These are phyloP conservation scores for Orobanche coerulescens DNA, from an alignment of 257 asterid genomes.

Conservation along the genomic window DNA sequence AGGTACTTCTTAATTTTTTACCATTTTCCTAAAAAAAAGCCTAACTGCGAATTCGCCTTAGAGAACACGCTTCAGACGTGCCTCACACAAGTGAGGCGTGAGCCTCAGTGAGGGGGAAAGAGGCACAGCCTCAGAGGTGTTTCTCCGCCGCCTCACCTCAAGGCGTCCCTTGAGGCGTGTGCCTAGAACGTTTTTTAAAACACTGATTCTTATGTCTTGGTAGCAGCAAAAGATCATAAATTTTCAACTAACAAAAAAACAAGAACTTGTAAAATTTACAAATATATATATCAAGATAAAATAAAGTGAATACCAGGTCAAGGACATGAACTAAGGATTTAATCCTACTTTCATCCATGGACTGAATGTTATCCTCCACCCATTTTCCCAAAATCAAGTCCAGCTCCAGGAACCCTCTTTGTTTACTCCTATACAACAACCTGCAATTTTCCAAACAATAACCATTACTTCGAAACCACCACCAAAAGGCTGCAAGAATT, in stretches of 20 bases:
- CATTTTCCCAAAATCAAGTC: slow-evolving; percentile 82
- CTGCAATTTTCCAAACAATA: slow-evolving; percentile 29
- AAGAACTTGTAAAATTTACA: background rate
- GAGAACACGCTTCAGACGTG: no score
- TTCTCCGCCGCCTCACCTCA: no score
- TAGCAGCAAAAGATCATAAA: background rate
- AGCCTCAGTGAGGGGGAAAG: no score
- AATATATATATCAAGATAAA: no score
- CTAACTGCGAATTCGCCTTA: no score
- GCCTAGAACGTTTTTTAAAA: no score
- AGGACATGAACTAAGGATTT: slow-evolving; percentile 66
- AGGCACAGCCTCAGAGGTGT: no score
- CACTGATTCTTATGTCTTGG: background rate
- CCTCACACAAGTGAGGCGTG: no score
- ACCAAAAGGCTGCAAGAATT: background rate
- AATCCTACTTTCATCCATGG: slow-evolving; percentile 67
- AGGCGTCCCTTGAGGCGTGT: no score
- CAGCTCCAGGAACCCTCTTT: slow-evolving; percentile 85
- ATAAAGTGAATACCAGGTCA: slow-evolving; percentile 46
- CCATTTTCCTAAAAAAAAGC: no score
- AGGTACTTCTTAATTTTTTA: no score
- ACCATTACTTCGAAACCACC: background rate
- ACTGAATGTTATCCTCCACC: slow-evolving; percentile 76
- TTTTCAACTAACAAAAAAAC: background rate
- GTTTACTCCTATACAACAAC: slow-evolving; percentile 82